Evolutionary conservation across 306 rosid species (phyloP).

Genomic region (Quillaja saponaria): DNA sequence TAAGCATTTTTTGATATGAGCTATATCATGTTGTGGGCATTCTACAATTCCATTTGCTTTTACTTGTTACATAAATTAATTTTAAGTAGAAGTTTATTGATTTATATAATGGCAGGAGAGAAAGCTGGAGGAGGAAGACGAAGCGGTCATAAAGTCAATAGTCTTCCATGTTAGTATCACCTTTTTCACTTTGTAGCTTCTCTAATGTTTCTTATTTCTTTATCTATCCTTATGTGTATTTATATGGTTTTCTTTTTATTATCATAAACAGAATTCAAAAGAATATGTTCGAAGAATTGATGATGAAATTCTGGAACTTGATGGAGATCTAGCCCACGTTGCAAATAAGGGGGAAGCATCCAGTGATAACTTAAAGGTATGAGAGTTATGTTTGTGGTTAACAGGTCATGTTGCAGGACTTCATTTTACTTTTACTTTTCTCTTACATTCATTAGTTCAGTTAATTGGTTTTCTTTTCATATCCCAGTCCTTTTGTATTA

Average conservation of each 20-base stretch:
- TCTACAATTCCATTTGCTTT: not conserved
- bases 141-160: conserved; percentile 70
- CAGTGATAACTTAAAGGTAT: conserved; percentile 46
- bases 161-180: conserved; percentile 55
- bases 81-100: not conserved
- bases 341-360: conserved; percentile 44
- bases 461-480: conserved; percentile 7
- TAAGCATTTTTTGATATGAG: no score
- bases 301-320: conserved; percentile 72
- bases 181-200: conserved; percentile 14
- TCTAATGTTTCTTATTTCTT: not conserved
- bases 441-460: not conserved
- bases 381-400: no score
- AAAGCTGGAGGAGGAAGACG: conserved; percentile 84
- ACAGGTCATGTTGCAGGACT: no score
- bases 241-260: conserved; percentile 3
- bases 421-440: not conserved
- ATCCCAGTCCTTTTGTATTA: no score
- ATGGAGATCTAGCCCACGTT: conserved; percentile 32
- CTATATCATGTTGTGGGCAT: not conserved
- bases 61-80: conserved; percentile 2
- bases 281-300: conserved; percentile 52
- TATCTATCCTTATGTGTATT: conserved; percentile 8
- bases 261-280: conserved; percentile 53
- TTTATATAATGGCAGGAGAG: conserved; percentile 54